These are phyloP conservation scores for Sordariomycetes sp. DNA, from an alignment of 2,329 filamentous ascomycete genomes.

Conservation along the genomic window DNA sequence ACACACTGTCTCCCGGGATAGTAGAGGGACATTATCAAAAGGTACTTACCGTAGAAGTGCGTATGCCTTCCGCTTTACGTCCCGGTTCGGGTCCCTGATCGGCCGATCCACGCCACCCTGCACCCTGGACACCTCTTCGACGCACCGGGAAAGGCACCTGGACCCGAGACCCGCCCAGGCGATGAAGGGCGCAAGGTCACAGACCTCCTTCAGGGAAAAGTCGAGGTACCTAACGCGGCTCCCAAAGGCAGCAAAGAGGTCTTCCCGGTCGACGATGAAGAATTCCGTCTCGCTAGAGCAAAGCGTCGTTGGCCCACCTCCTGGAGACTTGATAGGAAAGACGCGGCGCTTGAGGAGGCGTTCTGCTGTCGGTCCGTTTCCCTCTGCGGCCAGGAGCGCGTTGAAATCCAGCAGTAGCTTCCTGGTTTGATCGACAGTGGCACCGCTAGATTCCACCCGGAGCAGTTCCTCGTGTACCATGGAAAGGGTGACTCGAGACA, in stretches of 20 bases:
- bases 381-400: neutral
- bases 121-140: slow-evolving; percentile 16
- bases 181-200: slow-evolving; percentile 14
- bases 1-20: neutral
- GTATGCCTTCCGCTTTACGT: slow-evolving; percentile 15
- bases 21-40: neutral
- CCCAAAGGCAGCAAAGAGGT: slow-evolving; percentile 11
- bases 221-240: slow-evolving; percentile 16
- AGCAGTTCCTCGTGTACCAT: neutral
- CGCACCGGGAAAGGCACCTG: slow-evolving; percentile 15
- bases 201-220: slow-evolving; percentile 17
- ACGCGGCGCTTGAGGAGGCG: neutral
- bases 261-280: slow-evolving; percentile 18
- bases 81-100: slow-evolving; percentile 9
- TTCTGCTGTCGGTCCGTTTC: neutral
- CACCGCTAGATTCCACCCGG: neutral
- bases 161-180: slow-evolving; percentile 16
- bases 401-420: neutral
- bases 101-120: slow-evolving; percentile 3
- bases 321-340: neutral
- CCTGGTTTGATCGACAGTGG: neutral
- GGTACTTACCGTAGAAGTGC: slow-evolving; percentile 15
- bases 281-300: slow-evolving; percentile 4
- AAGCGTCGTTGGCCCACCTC: neutral
- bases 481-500: neutral